These are phyloP conservation scores for Pythium vanterpoolii DNA, from an alignment of 352 stramenopile genomes.

Conservation along the genomic window DNA sequence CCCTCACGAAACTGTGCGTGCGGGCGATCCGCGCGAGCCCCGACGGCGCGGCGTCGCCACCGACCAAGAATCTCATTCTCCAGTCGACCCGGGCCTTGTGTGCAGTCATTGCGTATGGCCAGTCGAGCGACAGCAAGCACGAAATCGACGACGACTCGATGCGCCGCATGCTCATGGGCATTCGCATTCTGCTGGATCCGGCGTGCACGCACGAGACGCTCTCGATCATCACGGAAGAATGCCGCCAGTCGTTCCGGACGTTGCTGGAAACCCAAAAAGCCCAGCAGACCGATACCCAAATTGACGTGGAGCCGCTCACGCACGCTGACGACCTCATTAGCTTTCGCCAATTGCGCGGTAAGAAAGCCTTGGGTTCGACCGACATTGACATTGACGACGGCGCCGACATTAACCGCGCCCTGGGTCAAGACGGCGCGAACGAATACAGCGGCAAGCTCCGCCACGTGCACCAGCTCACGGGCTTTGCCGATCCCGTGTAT, in stretches of 20 bases:
- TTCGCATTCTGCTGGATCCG: constrained; percentile 94
- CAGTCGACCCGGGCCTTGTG: constrained; percentile 75
- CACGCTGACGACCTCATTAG: constrained; percentile 96
- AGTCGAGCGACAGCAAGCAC: constrained; percentile 75
- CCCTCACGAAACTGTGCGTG: constrained; percentile 97
- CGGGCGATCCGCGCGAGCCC: constrained; percentile 66
- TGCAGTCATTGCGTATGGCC: constrained; percentile 64
- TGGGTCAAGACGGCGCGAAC: constrained; percentile 87
- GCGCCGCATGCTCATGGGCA: constrained; percentile 94
- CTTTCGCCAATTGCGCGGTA: constrained; percentile 94
- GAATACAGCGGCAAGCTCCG: constrained; percentile 90
- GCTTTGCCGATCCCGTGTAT: constrained; percentile 99
- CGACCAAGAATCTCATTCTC: constrained; percentile 69
- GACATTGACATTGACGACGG: constrained; percentile 99
- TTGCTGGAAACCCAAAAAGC: constrained; percentile 76
- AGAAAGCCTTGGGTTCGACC: constrained; percentile 89
- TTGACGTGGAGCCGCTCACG: constrained; percentile 54
- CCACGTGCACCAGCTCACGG: constrained; percentile 98
- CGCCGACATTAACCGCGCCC: constrained; percentile 93
- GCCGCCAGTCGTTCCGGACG: constrained; percentile 69
- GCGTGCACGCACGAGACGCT: constrained; percentile 56
- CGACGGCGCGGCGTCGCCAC: constrained; percentile 37
- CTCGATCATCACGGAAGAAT: constrained; percentile 80
- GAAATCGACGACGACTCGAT: constrained; percentile 93
- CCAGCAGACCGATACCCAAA: constrained; percentile 57